Evolutionary conservation across 2,329 filamentous ascomycete species (phyloP), one percentile per base, ranked within the genome.

Genomic region (Harringtonia lauricola): DNA sequence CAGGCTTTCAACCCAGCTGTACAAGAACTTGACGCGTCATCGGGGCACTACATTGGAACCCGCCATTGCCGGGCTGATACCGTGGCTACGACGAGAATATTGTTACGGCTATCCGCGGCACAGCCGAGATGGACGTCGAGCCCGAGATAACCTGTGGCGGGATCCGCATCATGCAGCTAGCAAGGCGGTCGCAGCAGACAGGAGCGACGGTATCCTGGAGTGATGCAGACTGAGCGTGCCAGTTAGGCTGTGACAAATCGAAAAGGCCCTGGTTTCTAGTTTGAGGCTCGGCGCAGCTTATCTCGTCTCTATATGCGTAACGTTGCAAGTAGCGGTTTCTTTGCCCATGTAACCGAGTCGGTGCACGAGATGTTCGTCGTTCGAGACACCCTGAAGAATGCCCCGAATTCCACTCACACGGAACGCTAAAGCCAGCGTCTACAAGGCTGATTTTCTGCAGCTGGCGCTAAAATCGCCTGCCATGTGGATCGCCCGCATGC

Each of bases 11-110:
- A 64, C 36, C 28, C 47, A 0, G 50, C 42, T 1, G 26, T 47
- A 1, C 64, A 66, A 36, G 53, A 42, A 6, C 51, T 52, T 1
- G 56, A 64, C 21, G 47, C 51, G 1, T 54, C 44, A 22, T 57
- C 49, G 0, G 55, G 58, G 12, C 59, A 59, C 44, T 67, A 59
- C 31, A 52, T 53, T 0, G 65, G 65, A 0, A 59, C 45, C 60
- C 63, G 1, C 68, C 57, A 30, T 41, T 64, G 21, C 56, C 55
- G 0, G 66, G 67, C 1, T 52, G 56, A n/a, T 68, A 64, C 53
- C 48, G 60, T 31, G 62, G 59, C 0, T 55, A 62, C 19, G 70
- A 70, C 47, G 57, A 61, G 28, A 64, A 68, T 47, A 41, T 67
- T 7, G 63, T 62, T 0, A 52, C 58, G 5, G 61, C 65, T 0